Percentiles rank a stretch among this genome's conserved stretches.
phyloP scores from a whole-genome alignment of 1,284 basidiomycete genomes.

The Ganoderma leucocontextum region DNA sequence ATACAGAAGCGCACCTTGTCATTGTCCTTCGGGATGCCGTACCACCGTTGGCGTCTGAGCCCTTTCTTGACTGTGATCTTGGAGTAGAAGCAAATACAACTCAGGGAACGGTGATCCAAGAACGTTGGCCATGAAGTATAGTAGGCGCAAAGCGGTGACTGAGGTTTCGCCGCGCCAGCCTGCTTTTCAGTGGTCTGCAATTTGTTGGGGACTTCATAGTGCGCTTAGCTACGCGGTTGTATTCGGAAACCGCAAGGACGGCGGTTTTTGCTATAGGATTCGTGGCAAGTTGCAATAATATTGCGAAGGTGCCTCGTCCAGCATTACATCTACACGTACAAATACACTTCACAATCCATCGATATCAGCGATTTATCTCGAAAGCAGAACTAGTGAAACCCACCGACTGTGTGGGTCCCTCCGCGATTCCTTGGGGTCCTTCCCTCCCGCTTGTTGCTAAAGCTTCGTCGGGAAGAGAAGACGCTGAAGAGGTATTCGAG shows the following conservation, averaged over 20 bases:
- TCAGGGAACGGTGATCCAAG: neutral
- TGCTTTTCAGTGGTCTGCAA: neutral
- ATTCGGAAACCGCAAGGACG: too few relatives aligned
- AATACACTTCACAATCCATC: too few relatives aligned
- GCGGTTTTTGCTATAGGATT: neutral
- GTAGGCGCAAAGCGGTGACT: neutral
- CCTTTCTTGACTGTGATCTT: neutral
- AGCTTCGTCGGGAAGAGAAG: too few relatives aligned
- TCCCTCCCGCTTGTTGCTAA: too few relatives aligned
- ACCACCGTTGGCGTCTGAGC: neutral
- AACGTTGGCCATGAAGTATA: neutral
- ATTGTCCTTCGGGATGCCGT: neutral
- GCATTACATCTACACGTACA: too few relatives aligned
- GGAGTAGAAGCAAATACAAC: neutral
- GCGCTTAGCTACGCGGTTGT: too few relatives aligned
- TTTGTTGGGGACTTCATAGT: neutral
- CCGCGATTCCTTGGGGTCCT: too few relatives aligned
- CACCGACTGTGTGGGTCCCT: too few relatives aligned
- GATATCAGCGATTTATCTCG: too few relatives aligned
- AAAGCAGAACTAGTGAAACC: too few relatives aligned
- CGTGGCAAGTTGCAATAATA: neutral
- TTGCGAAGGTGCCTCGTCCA: neutral
- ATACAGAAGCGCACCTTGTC: neutral
- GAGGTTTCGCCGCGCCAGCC: neutral
- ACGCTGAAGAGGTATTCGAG: too few relatives aligned